These are phyloP conservation scores for Solanum peruvianum DNA, from an alignment of 257 asterid species.

Conservation along the genomic window DNA sequence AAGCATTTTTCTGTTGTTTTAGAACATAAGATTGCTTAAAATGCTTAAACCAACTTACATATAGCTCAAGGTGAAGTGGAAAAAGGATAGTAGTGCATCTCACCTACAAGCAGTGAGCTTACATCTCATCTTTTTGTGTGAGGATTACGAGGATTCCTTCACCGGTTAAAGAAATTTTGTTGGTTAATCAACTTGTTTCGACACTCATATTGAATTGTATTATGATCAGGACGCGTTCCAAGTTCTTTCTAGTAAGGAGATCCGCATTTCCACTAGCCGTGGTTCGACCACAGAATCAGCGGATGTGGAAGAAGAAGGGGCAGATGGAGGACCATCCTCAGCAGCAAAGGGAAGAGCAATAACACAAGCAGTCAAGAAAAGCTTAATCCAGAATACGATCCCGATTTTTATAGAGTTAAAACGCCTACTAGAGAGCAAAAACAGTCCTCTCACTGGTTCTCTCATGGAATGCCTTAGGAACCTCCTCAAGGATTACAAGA, in stretches of 20 bases:
- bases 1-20: background rate
- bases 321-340: conserved; percentile 30
- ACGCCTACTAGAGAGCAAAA: conserved; percentile 65
- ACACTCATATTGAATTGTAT: background rate
- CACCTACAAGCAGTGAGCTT: background rate
- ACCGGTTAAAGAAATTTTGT: background rate
- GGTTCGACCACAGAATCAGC: conserved; percentile 45
- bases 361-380: conserved; percentile 78
- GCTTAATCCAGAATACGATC: conserved; percentile 78
- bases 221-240: conserved; percentile 67
- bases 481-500: conserved; percentile 94
- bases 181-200: background rate
- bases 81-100: background rate
- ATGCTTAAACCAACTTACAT: background rate
- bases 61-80: background rate
- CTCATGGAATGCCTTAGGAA: conserved; percentile 89
- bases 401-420: conserved; percentile 94
- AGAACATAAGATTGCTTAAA: background rate
- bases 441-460: conserved; percentile 78
- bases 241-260: conserved; percentile 81
- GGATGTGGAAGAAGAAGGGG: conserved; percentile 59
- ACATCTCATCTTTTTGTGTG: background rate
- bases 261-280: conserved; percentile 56
- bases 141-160: background rate
- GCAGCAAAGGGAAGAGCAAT: conserved; percentile 53